A percentile compares a stretch with the other conserved stretches of the same genome.
These are phyloP conservation scores for Davidsoniella neocaledoniae DNA, from an alignment of 2,329 filamentous ascomycete species.

Conservation along the genomic window DNA sequence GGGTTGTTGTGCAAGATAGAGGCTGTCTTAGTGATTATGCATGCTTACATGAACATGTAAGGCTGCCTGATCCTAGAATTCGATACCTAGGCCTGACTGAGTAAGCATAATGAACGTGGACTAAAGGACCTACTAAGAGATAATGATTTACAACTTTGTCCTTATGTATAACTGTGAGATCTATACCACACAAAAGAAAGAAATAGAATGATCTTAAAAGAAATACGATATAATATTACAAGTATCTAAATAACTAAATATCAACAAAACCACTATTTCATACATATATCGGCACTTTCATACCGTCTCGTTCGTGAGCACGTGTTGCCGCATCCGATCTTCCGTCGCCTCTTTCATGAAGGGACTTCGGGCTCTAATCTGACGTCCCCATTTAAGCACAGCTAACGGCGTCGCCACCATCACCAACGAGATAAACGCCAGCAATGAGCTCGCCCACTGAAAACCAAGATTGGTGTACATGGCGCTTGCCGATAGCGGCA, in stretches of 20 bases:
- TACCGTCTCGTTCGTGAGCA: background rate
- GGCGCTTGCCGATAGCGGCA: constrained; percentile 9
- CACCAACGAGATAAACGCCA: constrained; percentile 11
- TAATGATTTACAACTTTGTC: background rate
- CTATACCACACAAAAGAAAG: background rate
- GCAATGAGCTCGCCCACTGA: constrained; percentile 12
- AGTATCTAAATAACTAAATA: background rate
- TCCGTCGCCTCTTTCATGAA: constrained; percentile 12
- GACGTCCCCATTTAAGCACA: constrained; percentile 10
- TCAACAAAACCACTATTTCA: background rate
- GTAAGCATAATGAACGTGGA: background rate
- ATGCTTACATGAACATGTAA: too few relatives aligned
- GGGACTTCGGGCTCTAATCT: constrained; percentile 10
- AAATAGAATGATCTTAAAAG: background rate
- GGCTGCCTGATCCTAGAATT: too few relatives aligned
- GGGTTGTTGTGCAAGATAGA: too few relatives aligned
- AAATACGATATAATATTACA: background rate
- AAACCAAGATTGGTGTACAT: constrained; percentile 11
- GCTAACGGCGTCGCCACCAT: constrained; percentile 10
- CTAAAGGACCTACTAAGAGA: background rate
- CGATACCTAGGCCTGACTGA: too few relatives aligned
- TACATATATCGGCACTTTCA: background rate
- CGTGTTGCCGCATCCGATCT: background rate
- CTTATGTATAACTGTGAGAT: background rate
- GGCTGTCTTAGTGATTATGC: too few relatives aligned